Evolutionary conservation across 2,329 filamentous ascomycete genomes (phyloP), one percentile per base, ranked within the genome.

Genomic region (Leptodontidium sp.): DNA sequence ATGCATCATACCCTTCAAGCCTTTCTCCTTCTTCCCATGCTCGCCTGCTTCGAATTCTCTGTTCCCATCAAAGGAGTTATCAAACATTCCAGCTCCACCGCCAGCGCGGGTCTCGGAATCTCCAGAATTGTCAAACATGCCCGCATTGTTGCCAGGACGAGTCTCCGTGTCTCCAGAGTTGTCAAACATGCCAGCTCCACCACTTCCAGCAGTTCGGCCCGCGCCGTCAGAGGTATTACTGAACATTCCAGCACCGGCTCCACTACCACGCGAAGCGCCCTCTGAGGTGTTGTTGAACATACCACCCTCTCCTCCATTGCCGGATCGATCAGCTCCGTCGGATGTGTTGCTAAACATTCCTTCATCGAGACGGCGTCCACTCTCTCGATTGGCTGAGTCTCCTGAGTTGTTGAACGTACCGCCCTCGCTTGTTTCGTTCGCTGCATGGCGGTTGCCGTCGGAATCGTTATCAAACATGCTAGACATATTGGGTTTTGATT

Each of bases 241-340:
- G 8, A 24, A 24, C 21, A 40, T 43, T 15, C 55, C 55, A 24
- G 35, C 35, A 24, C 55, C 55, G 4, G n/a, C 35, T 11, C 17
- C 35, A 24, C 35, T 17, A 6, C 55, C 12, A 43, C n/a, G 38
- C 4, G 7, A 11, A 59, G 32, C 35, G 15, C n/a, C 32, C 11
- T 59, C 58, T n/a, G 58, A 61, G 3, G 21, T 61, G 24, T 61
- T 61, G 58, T n/a, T 45, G 58, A 61, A 61, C 58, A 61, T 61
- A 21, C 58, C 58, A 17, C n/a, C 43, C 15, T 61, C 40, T 4
- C 38, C 40, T 12, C 58, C 26, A 26, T 45, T 61, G 58, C 26
- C 40, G 5, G 58, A 45, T 45, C 24, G 38, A 14, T 32, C 29
- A 15, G 38, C 26, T 8, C 38, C 38, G 17, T 61, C 40, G 17